phyloP scores from a whole-genome alignment of 805 yeast species.

The Trichomonascus vanleenenianus region DNA sequence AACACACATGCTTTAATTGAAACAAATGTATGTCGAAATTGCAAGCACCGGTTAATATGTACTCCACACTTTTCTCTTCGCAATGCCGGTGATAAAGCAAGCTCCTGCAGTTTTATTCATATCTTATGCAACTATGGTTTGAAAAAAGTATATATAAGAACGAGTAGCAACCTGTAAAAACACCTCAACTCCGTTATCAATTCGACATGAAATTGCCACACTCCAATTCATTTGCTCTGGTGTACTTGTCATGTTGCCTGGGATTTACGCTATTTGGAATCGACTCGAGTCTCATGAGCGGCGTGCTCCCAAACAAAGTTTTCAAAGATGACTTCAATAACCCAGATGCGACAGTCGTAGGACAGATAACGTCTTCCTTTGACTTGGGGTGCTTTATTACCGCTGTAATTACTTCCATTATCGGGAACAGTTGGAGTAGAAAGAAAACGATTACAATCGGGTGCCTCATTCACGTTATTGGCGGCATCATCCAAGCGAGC shows the following conservation, averaged over 20 bases:
- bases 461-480: slow-evolving; percentile 44
- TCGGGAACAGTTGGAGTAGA: slow-evolving; percentile 57
- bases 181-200: not conserved
- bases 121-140: too few species aligned
- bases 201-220: slow-evolving; percentile 3
- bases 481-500: slow-evolving; percentile 34
- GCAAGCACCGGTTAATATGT: too few species aligned
- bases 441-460: slow-evolving; percentile 52
- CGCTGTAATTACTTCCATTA: slow-evolving; percentile 48
- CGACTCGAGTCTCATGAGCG: slow-evolving; percentile 27
- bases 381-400: slow-evolving; percentile 70
- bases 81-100: too few species aligned
- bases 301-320: slow-evolving; percentile 42
- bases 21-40: too few species aligned
- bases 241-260: slow-evolving; percentile 2
- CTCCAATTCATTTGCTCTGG: slow-evolving; percentile 1
- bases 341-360: slow-evolving; percentile 27
- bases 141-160: too few species aligned
- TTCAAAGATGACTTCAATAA: slow-evolving; percentile 54
- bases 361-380: slow-evolving; percentile 44
- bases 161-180: too few species aligned
- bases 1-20: too few species aligned
- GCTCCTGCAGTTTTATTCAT: too few species aligned
- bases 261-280: slow-evolving; percentile 24
- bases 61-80: too few species aligned